Conservation (phyloP, 2,329 filamentous ascomycete species). For the Penicillium sp. region DNA sequence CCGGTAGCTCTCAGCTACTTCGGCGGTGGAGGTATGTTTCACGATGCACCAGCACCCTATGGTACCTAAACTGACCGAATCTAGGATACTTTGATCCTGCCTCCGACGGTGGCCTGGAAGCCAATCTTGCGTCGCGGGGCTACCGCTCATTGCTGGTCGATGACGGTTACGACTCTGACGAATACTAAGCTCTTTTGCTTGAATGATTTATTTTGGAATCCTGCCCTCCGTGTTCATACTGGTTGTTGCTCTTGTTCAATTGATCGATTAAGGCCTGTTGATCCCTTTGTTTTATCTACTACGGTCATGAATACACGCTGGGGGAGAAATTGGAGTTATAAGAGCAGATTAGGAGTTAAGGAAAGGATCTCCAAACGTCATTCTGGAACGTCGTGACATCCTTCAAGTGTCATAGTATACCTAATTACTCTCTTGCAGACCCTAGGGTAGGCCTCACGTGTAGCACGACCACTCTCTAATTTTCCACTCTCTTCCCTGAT, state of each 20-base stretch:
- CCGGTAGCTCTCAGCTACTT: constrained; percentile 83
- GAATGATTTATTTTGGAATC: not conserved
- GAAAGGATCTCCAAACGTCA: not conserved
- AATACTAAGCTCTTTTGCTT: constrained; percentile 41
- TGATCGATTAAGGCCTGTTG: not conserved
- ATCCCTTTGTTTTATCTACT: not conserved
- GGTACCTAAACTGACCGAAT: constrained; percentile 15
- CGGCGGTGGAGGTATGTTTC: constrained; percentile 68
- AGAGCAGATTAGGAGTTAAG: not conserved
- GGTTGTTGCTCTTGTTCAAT: not conserved
- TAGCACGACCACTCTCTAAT: no score
- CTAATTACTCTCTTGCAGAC: not conserved
- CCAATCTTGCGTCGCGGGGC: constrained; percentile 76
- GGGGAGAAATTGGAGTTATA: not conserved
- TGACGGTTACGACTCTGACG: constrained; percentile 72
- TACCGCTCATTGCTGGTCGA: constrained; percentile 76
- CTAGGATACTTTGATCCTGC: constrained; percentile 81
- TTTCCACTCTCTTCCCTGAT: no score
- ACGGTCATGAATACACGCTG: not conserved
- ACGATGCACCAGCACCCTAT: not conserved
- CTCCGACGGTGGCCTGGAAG: constrained; percentile 81
- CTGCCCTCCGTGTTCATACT: not conserved
- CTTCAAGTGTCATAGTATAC: not conserved
- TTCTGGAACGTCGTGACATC: not conserved
- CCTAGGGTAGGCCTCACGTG: not conserved